phyloP scores from a whole-genome alignment of 352 stramenopile genomes.

The Hyaloperonospora brassicae region DNA sequence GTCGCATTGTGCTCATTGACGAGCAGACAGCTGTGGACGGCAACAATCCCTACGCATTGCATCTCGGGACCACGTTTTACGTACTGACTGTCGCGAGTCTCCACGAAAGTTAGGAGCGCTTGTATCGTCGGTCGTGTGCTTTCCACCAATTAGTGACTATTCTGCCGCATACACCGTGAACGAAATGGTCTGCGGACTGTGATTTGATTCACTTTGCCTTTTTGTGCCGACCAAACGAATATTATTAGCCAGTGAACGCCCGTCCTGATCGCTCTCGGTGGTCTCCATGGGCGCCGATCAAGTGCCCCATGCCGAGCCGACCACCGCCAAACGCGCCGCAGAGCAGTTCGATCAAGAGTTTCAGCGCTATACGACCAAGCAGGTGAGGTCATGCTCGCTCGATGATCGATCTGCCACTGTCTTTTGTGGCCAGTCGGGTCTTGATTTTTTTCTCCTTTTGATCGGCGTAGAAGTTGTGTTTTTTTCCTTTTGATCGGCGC shows the following conservation, averaged over 20 bases:
- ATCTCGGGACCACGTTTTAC: slow-evolving; percentile 79
- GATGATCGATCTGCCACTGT: slow-evolving; percentile 2
- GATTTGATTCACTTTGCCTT: not conserved
- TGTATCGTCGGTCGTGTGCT: not conserved
- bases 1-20: slow-evolving; percentile 83
- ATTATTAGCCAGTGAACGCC: too few relatives aligned
- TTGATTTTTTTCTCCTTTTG: too few relatives aligned
- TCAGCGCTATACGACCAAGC: slow-evolving; percentile 79
- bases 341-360: slow-evolving; percentile 85
- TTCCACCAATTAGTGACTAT: not conserved
- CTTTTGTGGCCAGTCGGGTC: too few relatives aligned
- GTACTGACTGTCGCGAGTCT: slow-evolving; percentile 78
- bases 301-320: slow-evolving; percentile 16
- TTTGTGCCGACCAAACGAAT: not conserved
- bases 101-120: slow-evolving; percentile 55
- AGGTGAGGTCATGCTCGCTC: slow-evolving; percentile 27
- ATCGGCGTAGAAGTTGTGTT: too few relatives aligned
- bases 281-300: slow-evolving; percentile 17
- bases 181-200: slow-evolving; percentile 19
- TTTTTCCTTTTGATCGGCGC: too few relatives aligned
- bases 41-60: slow-evolving; percentile 75
- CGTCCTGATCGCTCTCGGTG: too few relatives aligned
- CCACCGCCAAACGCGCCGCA: slow-evolving; percentile 32
- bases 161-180: slow-evolving; percentile 25
- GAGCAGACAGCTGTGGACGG: slow-evolving; percentile 71